Percentiles rank a stretch among this genome's conserved stretches.
These are phyloP conservation scores for Huntiella abstrusa DNA, from an alignment of 2,329 filamentous ascomycete species.

Conservation along the genomic window DNA sequence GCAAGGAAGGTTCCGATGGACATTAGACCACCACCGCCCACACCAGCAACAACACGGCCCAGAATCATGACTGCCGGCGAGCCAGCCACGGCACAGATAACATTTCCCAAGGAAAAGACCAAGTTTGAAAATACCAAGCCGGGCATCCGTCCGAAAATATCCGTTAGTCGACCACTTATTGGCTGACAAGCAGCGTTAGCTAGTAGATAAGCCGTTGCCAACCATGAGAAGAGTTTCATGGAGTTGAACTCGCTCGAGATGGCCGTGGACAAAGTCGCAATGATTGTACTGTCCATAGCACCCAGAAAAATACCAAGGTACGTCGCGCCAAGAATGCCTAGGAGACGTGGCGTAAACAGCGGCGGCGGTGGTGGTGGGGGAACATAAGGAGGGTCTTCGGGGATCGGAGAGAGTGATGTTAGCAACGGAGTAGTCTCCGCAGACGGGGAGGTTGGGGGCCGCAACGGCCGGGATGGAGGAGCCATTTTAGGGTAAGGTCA, in stretches of 20 bases:
- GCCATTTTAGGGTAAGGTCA: no score
- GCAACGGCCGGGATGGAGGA: background rate
- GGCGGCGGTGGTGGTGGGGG: conserved; percentile 21
- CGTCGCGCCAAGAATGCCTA: conserved; percentile 33
- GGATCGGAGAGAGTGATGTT: no score
- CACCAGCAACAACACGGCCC: conserved; percentile 61
- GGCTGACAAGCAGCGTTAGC: conserved; percentile 77
- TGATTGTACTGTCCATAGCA: conserved; percentile 58
- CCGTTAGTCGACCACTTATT: conserved; percentile 66
- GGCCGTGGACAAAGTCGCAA: conserved; percentile 66
- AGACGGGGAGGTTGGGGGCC: background rate
- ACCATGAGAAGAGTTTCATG: conserved; percentile 67
- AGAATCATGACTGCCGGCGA: conserved; percentile 51
- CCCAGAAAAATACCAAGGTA: conserved; percentile 45
- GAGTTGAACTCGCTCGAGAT: conserved; percentile 73
- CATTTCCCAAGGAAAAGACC: conserved; percentile 61
- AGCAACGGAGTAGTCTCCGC: conserved; percentile 9
- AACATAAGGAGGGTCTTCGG: background rate
- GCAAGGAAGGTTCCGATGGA: conserved; percentile 52
- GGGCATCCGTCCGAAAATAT: conserved; percentile 66
- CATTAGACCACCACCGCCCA: conserved; percentile 65
- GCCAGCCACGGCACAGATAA: conserved; percentile 60
- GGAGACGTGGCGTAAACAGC: conserved; percentile 30
- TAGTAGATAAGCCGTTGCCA: conserved; percentile 73
- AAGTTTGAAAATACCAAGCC: conserved; percentile 65